A percentile compares a stretch with the other conserved stretches of the same genome.
phyloP scores from a whole-genome alignment of 2,329 filamentous ascomycete genomes.

The Celoporthe dispersa region DNA sequence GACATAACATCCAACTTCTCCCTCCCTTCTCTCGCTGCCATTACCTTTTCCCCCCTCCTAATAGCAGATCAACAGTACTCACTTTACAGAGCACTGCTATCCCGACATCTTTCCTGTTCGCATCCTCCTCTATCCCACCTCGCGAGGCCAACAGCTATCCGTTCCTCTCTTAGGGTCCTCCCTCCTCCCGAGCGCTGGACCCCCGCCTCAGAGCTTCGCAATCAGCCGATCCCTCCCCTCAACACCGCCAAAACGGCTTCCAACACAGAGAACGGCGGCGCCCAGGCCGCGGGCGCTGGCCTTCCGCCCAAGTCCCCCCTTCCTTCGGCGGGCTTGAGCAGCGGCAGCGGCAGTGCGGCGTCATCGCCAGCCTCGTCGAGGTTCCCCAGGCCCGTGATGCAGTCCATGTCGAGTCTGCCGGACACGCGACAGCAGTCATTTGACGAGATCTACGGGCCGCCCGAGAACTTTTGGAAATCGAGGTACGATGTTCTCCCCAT shows the following conservation, averaged over 20 bases:
- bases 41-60: neutral
- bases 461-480: slow-evolving; percentile 99
- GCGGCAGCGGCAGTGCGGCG: slow-evolving; percentile 30
- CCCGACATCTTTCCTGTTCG: neutral
- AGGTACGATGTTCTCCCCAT: slow-evolving; percentile 58
- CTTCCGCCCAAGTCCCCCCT: slow-evolving; percentile 29
- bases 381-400: slow-evolving; percentile 52
- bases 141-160: neutral
- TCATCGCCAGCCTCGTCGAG: slow-evolving; percentile 41
- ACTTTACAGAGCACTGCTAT: neutral
- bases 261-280: slow-evolving; percentile 39
- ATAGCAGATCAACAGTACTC: neutral
- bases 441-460: slow-evolving; percentile 97
- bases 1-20: neutral
- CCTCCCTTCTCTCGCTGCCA: too few relatives aligned
- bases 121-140: neutral
- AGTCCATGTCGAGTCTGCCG: slow-evolving; percentile 64
- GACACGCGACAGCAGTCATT: slow-evolving; percentile 89
- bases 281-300: slow-evolving; percentile 38
- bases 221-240: neutral
- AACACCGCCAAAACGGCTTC: slow-evolving; percentile 50
- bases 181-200: neutral
- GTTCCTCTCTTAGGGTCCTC: neutral
- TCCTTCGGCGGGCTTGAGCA: slow-evolving; percentile 11
- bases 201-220: neutral